Evolutionary conservation across 805 yeast genomes (phyloP).

Genomic region (Saturnispora sekii): DNA sequence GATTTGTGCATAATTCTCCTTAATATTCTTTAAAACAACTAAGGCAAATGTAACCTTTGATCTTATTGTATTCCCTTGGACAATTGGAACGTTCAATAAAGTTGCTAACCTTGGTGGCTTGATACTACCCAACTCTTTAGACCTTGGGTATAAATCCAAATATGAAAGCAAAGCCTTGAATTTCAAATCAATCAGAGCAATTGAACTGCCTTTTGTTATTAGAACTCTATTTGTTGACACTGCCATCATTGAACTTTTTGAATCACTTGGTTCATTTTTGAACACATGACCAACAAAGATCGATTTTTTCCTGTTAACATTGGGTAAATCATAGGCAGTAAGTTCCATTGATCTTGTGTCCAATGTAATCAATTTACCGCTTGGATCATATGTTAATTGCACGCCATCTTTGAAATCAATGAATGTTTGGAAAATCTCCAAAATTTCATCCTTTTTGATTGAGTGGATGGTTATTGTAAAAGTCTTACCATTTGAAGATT

Average conservation of each 20-base stretch:
- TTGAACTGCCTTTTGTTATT: slow-evolving; percentile 30
- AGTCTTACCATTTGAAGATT: slow-evolving; percentile 10
- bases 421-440: slow-evolving; percentile 23
- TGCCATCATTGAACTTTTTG: slow-evolving; percentile 29
- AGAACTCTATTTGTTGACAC: slow-evolving; percentile 40
- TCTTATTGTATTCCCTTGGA: slow-evolving; percentile 35
- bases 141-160: slow-evolving; percentile 23
- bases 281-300: slow-evolving; percentile 19
- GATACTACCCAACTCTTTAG: slow-evolving; percentile 16
- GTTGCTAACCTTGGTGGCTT: slow-evolving; percentile 22
- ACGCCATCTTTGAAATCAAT: slow-evolving; percentile 14
- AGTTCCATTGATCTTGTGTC: slow-evolving; percentile 13
- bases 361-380: slow-evolving; percentile 23
- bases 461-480: slow-evolving; percentile 22
- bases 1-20: slow-evolving; percentile 35
- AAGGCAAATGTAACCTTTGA: slow-evolving; percentile 34
- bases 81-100: slow-evolving; percentile 27
- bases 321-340: slow-evolving; percentile 25
- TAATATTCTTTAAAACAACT: slow-evolving; percentile 31
- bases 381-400: slow-evolving; percentile 21
- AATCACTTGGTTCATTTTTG: slow-evolving; percentile 18
- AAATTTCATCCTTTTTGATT: slow-evolving; percentile 18
- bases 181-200: slow-evolving; percentile 36
- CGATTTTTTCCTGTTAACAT: slow-evolving; percentile 23
- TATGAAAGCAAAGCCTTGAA: slow-evolving; percentile 30